These are phyloP conservation scores for Globisporangium carolinianum DNA, from an alignment of 352 stramenopile genomes.

Conservation along the genomic window DNA sequence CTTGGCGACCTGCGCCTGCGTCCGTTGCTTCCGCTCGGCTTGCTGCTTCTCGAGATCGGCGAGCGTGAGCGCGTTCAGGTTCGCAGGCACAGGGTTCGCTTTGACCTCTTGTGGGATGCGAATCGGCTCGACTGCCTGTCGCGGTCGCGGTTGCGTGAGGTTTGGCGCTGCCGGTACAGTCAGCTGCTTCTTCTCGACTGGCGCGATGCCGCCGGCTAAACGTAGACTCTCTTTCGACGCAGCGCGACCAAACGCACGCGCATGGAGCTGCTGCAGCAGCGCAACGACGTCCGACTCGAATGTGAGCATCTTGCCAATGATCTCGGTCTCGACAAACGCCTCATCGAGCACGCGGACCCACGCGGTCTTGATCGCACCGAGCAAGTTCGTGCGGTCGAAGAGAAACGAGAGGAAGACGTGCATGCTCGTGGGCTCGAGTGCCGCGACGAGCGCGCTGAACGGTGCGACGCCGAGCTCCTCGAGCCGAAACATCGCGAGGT, in stretches of 20 bases:
- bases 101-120: constrained; percentile 76
- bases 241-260: constrained; percentile 56
- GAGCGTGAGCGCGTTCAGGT: constrained; percentile 60
- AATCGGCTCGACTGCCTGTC: constrained; percentile 60
- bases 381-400: constrained; percentile 61
- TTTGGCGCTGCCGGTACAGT: constrained; percentile 80
- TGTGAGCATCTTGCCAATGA: constrained; percentile 56
- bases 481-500: constrained; percentile 86
- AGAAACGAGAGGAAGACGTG: constrained; percentile 83
- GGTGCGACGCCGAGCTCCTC: constrained; percentile 70
- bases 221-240: constrained; percentile 36
- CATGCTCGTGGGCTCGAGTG: constrained; percentile 82
- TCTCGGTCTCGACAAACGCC: constrained; percentile 72
- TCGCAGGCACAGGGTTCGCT: constrained; percentile 54
- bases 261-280: constrained; percentile 48
- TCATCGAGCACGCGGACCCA: constrained; percentile 83
- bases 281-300: constrained; percentile 27
- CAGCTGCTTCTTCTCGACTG: constrained; percentile 34
- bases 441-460: constrained; percentile 55
- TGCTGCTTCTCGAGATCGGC: constrained; percentile 55
- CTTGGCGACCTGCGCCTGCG: constrained; percentile 48
- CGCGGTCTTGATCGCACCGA: constrained; percentile 60
- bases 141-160: constrained; percentile 77
- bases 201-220: constrained; percentile 25
- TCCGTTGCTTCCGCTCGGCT: constrained; percentile 38